A percentile compares a stretch with the other conserved stretches of the same genome.
These are phyloP conservation scores for Ophiostoma pallidulum DNA, from an alignment of 2,329 filamentous ascomycete genomes.

Conservation along the genomic window DNA sequence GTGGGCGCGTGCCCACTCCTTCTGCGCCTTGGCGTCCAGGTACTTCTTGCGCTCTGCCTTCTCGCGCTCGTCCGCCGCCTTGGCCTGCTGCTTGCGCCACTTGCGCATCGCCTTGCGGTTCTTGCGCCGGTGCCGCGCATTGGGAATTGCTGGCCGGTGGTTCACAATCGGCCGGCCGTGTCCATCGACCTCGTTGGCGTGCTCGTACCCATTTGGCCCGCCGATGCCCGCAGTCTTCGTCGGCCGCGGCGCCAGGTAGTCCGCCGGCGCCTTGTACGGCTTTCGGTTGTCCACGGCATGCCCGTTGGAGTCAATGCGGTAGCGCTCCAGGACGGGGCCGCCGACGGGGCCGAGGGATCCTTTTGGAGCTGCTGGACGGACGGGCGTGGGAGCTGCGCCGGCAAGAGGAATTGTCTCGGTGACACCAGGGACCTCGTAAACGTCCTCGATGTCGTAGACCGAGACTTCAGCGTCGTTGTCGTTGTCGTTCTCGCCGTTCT, in stretches of 20 bases:
- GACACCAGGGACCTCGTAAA: no score
- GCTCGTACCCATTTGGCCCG: neutral
- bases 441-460: no score
- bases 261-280: neutral
- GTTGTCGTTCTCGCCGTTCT: no score
- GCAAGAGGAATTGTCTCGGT: no score
- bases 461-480: no score
- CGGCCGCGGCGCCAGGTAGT: neutral
- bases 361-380: no score
- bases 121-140: neutral
- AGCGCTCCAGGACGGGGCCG: neutral
- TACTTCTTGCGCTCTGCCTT: neutral
- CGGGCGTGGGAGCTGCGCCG: no score
- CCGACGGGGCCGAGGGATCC: no score
- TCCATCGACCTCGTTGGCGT: neutral
- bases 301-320: neutral
- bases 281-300: neutral
- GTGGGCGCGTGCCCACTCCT: no score
- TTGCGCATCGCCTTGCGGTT: neutral
- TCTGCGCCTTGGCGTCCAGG: no score
- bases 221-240: neutral
- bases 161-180: neutral
- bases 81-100: neutral
- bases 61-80: neutral
- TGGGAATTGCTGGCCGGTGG: neutral